These are phyloP conservation scores for Saccharomyces hybrid DNA, from an alignment of 1,139 yeast genomes.

Conservation along the genomic window DNA sequence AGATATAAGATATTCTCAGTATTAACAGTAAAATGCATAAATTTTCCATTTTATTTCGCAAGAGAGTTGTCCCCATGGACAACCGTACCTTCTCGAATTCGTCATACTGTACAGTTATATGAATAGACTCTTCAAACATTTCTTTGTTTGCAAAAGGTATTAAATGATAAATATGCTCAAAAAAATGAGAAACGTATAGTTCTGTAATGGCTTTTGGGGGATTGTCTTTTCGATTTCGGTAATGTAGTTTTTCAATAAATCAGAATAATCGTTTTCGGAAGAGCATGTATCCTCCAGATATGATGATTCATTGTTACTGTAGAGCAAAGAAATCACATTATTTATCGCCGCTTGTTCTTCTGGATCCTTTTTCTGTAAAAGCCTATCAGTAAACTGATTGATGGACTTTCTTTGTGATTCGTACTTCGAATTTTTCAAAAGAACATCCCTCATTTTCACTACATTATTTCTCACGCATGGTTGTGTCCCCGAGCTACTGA, in stretches of 20 bases:
- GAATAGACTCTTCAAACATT: conserved; percentile 22
- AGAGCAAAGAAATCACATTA: conserved; percentile 11
- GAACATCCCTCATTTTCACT: conserved; percentile 16
- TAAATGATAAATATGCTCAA: conserved; percentile 22
- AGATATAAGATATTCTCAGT: conserved; percentile 25
- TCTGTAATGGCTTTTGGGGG: conserved; percentile 19
- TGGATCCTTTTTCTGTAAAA: conserved; percentile 15
- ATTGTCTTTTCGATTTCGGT: conserved; percentile 16
- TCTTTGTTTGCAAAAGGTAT: conserved; percentile 24
- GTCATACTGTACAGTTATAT: conserved; percentile 17
- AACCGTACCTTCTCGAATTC: conserved; percentile 16
- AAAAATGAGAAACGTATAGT: conserved; percentile 24
- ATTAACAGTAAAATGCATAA: conserved; percentile 24
- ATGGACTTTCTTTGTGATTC: conserved; percentile 18
- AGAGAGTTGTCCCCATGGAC: conserved; percentile 19
- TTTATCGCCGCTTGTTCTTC: conserved; percentile 11
- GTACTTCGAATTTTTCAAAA: conserved; percentile 18
- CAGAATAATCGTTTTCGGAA: conserved; percentile 21
- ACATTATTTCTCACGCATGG: conserved; percentile 18
- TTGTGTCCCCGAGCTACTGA: conserved; percentile 16
- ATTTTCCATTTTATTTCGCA: conserved; percentile 27
- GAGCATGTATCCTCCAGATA: conserved; percentile 26
- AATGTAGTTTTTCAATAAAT: conserved; percentile 18
- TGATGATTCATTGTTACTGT: conserved; percentile 11
- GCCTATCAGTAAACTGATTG: conserved; percentile 20